phyloP scores from a whole-genome alignment of 2,329 filamentous ascomycete genomes.

The Amylocarpus encephaloides region DNA sequence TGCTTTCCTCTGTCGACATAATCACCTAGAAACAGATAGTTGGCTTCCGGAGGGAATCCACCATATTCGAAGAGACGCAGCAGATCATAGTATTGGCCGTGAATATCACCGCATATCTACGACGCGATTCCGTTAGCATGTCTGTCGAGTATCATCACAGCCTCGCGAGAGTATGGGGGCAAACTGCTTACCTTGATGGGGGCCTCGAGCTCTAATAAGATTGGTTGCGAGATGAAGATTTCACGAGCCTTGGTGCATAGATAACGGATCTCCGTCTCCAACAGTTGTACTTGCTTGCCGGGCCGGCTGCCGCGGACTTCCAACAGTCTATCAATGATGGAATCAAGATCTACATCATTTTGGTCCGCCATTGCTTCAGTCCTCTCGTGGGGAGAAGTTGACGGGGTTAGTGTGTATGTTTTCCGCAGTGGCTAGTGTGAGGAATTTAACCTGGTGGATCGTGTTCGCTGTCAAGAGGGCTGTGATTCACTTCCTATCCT shows the following conservation, averaged over 20 bases:
- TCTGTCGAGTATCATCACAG: not conserved
- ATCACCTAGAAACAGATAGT: constrained; percentile 98
- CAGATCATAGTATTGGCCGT: constrained; percentile 98
- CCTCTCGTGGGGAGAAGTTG: constrained; percentile 29
- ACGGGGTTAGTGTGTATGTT: constrained; percentile 25
- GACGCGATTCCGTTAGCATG: constrained; percentile 13
- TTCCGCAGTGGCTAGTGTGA: constrained; percentile 23
- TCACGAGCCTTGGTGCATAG: constrained; percentile 98
- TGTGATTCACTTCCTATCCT: constrained; percentile 31
- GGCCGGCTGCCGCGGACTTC: constrained; percentile 97
- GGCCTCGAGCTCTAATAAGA: constrained; percentile 93
- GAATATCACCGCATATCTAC: constrained; percentile 98
- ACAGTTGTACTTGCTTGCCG: constrained; percentile 95
- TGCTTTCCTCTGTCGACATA: constrained; percentile 95
- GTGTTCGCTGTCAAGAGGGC: constrained; percentile 28
- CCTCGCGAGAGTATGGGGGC: not conserved
- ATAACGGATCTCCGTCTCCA: constrained; percentile 93
- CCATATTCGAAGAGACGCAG: constrained; percentile 97
- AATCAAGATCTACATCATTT: constrained; percentile 95
- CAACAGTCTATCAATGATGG: constrained; percentile 96
- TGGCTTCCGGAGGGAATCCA: constrained; percentile 95
- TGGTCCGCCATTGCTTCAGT: constrained; percentile 59
- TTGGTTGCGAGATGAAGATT: constrained; percentile 99
- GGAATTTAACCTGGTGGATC: constrained; percentile 8
- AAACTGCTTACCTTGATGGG: constrained; percentile 81